Evolutionary conservation across 192 early-diverging fungal species (phyloP), one percentile per base, ranked within the genome.

Genomic region (Linnemannia hyalina): DNA sequence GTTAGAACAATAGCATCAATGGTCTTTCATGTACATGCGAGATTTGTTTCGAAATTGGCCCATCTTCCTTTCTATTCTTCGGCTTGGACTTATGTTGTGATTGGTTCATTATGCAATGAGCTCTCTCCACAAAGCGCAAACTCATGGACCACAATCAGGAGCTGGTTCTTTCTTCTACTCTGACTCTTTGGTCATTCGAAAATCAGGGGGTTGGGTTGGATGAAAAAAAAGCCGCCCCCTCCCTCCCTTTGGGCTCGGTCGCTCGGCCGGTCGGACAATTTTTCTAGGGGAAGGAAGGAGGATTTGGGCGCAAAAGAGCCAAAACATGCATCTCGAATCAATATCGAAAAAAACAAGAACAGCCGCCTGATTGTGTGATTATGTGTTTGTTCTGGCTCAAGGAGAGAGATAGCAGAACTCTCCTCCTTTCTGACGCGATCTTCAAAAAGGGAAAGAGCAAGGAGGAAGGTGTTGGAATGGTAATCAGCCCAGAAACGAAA

Each of bases 121-220:
- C 60, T 65, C 60, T 65, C 60, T 32, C 29, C 60, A 71, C 40
- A 71, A n/a, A n/a, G n/a, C n/a, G n/a, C n/a, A n/a, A 71, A 44
- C 70, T n/a, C 70, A 71, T 71, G 44, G 70, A 23, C 40, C 38
- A 71, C 70, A 71, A 71, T 42, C 70, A 71, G 70, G 38, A 71
- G 70, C 23, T 60, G 4, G 4, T 29, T 60, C 22, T 55, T n/a
- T 23, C 9, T 32, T 13, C 29, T 65, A 57, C n/a, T n/a, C n/a
- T 26, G 22, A 60, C 20, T n/a, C 52, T 1, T 6, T 23, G 52
- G 6, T 63, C 26, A 0, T 29, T 65, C 29, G 26, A 65, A 32
- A 29, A 65, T 65, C 26, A 26, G 32, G 60, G 60, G 60, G 55
- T 18, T 23, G 20, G 55, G 10, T 29, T 26, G 11, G 26, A 11